Conservation (phyloP, 148 eudicot species). For the Polygonum aviculare region DNA sequence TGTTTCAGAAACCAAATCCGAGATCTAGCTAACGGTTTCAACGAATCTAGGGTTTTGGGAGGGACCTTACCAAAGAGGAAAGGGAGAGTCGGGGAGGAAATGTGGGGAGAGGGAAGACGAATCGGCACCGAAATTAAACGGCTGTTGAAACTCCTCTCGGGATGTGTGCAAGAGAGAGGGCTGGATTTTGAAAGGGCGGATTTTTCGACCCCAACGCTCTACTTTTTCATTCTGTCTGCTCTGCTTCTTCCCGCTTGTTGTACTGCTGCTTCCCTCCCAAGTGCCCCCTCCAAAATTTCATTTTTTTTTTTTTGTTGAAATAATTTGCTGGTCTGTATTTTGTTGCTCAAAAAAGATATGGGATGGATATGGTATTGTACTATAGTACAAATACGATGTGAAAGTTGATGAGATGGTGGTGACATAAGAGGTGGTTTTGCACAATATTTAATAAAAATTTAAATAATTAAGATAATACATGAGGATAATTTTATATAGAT, state of each 20-base stretch:
- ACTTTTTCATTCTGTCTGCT: not conserved
- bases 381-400: too few species aligned
- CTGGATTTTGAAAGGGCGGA: not conserved
- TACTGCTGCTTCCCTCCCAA: conserved; percentile 1
- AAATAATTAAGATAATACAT: too few species aligned
- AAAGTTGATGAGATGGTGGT: too few species aligned
- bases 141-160: not conserved
- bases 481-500: too few species aligned
- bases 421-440: too few species aligned
- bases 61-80: not conserved
- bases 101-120: not conserved
- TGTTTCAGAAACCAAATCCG: not conserved
- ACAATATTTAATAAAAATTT: too few species aligned
- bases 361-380: too few species aligned
- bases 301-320: too few species aligned
- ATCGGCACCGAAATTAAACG: not conserved
- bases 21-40: not conserved
- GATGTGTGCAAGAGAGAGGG: not conserved
- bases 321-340: too few species aligned
- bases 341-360: too few species aligned
- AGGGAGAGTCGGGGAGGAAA: not conserved
- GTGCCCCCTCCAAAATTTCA: not conserved
- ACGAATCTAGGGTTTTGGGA: not conserved
- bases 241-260: conserved; percentile 3
- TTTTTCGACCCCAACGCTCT: not conserved